Base-by-base conservation (phyloP, 2,329 filamentous ascomycete species). In the Curvularia sp. region DNA sequence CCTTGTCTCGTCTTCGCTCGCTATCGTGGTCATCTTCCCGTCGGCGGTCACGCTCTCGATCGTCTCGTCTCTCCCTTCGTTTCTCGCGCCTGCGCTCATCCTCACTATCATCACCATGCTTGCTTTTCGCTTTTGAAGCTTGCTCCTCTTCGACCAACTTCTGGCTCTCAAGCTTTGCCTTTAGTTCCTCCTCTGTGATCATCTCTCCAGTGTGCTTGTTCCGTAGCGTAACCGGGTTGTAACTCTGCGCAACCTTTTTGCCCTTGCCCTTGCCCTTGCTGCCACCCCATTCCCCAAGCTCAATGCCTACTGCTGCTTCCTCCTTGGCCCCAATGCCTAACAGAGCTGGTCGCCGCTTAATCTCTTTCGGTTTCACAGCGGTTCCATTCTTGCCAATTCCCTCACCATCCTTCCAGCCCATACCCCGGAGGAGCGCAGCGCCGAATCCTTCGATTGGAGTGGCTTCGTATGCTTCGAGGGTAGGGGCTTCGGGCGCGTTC, bases 401-500 rank as follows among this genome's bases (percentile, higher is more conserved):
- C 61, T 86, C 82, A 18, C 83, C 87, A 63, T 88, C 86, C 70
- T 97, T 93, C 93, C 94, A 97, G 8, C 95, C 95, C 91, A 98
- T 97, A 9, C 93, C 93, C 30, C 93, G 87, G 34, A 99, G 83
- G 63, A 98, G 83, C 0, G 93, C 93, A 18, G 93, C 90, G 7
- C 95, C 95, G 65, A 98, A 99, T 68, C 97, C 93, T 67, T 97
- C 94, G 15, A 98, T 92, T 0, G 95, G 94, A 61, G 97, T 89
- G 12, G 89, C 88, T 57, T 90, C 89, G 78, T 98, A 98, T 70
- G 95, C 92, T 32, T 91, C 90, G 18, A 96, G 80, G 0, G 88
- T 91, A 3, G 92, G 89, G 28, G 86, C 83, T 21, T 92, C 90
- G 1, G 92, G 93, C 1, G 92, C 89, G 25, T 85, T 80, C 12